Conservation (phyloP, 805 yeast species). For the Metschnikowia matae region DNA sequence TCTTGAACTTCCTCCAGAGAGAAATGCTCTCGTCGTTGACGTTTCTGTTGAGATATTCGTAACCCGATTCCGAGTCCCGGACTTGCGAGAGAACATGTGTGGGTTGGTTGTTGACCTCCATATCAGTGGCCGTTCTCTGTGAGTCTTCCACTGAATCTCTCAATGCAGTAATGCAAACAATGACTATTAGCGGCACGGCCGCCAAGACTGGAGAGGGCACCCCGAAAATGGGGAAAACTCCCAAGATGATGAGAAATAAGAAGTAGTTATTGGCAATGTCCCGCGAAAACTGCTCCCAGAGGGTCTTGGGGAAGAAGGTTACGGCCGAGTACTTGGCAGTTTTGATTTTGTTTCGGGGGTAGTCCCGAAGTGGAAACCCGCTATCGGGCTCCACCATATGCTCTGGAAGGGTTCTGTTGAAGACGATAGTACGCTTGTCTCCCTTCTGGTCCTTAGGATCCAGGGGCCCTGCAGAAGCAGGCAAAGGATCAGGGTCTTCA, state of each 20-base stretch:
- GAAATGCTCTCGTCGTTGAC: conserved; percentile 61
- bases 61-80: conserved; percentile 34
- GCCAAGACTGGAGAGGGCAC: conserved; percentile 68
- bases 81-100: conserved; percentile 55
- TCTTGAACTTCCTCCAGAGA: conserved; percentile 67
- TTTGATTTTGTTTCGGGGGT: conserved; percentile 55
- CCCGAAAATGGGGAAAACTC: conserved; percentile 59
- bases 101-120: conserved; percentile 66
- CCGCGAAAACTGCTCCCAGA: conserved; percentile 46
- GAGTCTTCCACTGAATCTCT: conserved; percentile 79
- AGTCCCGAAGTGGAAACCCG: conserved; percentile 31
- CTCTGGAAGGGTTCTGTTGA: conserved; percentile 59
- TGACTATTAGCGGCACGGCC: conserved; percentile 78
- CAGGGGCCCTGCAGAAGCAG: conserved; percentile 2
- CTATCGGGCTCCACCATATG: conserved; percentile 41
- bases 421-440: conserved; percentile 19
- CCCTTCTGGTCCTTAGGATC: conserved; percentile 30
- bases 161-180: conserved; percentile 67
- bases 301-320: conserved; percentile 53
- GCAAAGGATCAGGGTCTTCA: conserved; percentile 15
- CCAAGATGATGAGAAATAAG: conserved; percentile 50
- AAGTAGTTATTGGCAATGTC: conserved; percentile 61
- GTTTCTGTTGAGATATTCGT: conserved; percentile 47
- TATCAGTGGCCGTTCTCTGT: conserved; percentile 58
- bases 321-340: conserved; percentile 62